Evolutionary conservation across 1,139 yeast species (phyloP).

Genomic region (Lodderomyces parapsilosis): DNA sequence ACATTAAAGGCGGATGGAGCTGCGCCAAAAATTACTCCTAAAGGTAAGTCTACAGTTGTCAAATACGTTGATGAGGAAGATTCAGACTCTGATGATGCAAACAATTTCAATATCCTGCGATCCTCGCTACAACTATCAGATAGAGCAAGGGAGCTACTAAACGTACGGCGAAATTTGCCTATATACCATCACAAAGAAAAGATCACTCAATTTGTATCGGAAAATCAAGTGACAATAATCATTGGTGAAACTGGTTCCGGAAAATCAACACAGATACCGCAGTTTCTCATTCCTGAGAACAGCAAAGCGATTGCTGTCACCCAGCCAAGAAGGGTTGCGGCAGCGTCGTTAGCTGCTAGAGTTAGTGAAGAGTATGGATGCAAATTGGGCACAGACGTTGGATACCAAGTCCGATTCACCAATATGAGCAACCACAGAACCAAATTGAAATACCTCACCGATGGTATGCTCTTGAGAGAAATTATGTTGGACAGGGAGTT

Average conservation of each 20-base stretch:
- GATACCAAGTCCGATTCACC: slow-evolving; percentile 86
- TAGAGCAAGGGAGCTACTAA: slow-evolving; percentile 49
- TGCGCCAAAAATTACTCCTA: background rate
- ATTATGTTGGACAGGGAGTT: slow-evolving; percentile 73
- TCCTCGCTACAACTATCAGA: slow-evolving; percentile 23
- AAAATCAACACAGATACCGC: slow-evolving; percentile 97
- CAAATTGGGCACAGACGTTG: slow-evolving; percentile 77
- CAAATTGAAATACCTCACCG: slow-evolving; percentile 81
- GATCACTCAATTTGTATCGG: slow-evolving; percentile 53
- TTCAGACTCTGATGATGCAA: slow-evolving; percentile 5
- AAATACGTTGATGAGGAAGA: slow-evolving; percentile 17
- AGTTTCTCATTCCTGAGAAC: slow-evolving; percentile 61
- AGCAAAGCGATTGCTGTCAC: slow-evolving; percentile 78
- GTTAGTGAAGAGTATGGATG: slow-evolving; percentile 89
- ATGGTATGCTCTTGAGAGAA: slow-evolving; percentile 95
- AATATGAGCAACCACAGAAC: slow-evolving; percentile 47
- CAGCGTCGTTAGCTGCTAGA: slow-evolving; percentile 88
- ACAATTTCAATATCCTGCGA: slow-evolving; percentile 3
- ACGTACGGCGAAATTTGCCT: slow-evolving; percentile 62
- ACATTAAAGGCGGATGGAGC: background rate
- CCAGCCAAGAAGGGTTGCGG: slow-evolving; percentile 97
- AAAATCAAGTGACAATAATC: slow-evolving; percentile 69
- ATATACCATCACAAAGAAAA: slow-evolving; percentile 70
- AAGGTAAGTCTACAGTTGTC: slow-evolving; percentile 11
- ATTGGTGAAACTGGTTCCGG: slow-evolving; percentile 99